Base-by-base conservation (phyloP, 805 yeast genomes). In the Myxozyma geophila region DNA sequence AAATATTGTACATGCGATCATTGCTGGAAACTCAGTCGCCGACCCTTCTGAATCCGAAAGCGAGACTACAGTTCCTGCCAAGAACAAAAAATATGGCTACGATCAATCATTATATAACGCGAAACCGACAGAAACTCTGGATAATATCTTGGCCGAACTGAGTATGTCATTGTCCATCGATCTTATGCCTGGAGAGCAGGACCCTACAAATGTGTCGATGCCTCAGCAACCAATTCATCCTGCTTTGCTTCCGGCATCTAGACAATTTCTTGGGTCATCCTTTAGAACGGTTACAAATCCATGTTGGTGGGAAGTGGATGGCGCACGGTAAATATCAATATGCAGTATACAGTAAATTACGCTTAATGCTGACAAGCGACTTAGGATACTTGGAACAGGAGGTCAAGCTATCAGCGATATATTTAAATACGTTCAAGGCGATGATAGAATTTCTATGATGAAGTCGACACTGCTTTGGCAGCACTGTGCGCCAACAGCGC, bases 221-320 rank as follows among this genome's bases (percentile, higher is more conserved):
- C 99, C 99, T 0, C 98, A 95, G 75, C 96, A 89, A 74, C 89
- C 96, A 1, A 73, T 95, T n/a, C 97, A 93, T 73, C 80, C 80
- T 58, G 87, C 96, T 0, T 80, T 93, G 61, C 86, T 95, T 70
- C 78, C 80, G 2, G 72, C 74, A 13, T 78, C 83, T 21, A 76
- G 80, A 43, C 74, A 76, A 7, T 81, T 79, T 66, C 70, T 85
- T 33, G 78, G 76, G 2, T 70, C 75, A 10, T 72, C 78, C 19
- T 75, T 84, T 47, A 76, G 81, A 33, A 69, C 84, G 39, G 78
- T 79, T 0, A 85, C 92, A 0, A 93, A 95, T 73, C 99, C 99
- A 0, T 72, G 82, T 5, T 87, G 91, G 89, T 73, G 86, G 62
- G 85, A 86, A 54, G 71, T 85, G 9, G 84, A 83, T 51, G 86